These are phyloP conservation scores for Tetrahymena thermophila DNA, from an alignment of 73 alveolate species.

Conservation along the genomic window DNA sequence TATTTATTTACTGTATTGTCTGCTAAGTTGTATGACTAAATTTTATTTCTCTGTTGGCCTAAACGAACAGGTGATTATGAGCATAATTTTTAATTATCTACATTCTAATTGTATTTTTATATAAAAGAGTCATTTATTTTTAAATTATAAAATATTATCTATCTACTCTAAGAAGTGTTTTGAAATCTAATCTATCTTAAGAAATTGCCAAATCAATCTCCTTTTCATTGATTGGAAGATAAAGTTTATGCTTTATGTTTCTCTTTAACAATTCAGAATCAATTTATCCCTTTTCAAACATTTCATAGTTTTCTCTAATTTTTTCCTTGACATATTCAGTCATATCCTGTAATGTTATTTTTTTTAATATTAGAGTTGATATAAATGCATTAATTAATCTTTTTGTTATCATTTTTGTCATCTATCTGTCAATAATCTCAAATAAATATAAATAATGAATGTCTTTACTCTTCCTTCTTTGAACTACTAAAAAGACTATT, in stretches of 20 bases:
- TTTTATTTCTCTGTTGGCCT: background rate
- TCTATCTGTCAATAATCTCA: background rate
- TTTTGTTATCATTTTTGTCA: background rate
- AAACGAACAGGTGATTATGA: background rate
- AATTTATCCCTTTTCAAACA: background rate
- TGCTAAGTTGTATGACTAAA: background rate
- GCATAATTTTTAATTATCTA: background rate
- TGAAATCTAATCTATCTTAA: background rate
- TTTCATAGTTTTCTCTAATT: background rate
- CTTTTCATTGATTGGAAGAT: background rate
- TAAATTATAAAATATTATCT: background rate
- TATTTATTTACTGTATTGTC: background rate
- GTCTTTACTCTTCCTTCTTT: background rate
- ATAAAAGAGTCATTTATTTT: background rate
- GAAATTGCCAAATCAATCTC: background rate
- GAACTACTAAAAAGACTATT: background rate
- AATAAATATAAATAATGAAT: background rate
- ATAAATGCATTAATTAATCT: too few species aligned
- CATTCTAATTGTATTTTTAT: background rate
- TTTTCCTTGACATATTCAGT: background rate
- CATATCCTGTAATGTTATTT: background rate
- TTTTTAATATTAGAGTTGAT: background rate
- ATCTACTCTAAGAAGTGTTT: background rate
- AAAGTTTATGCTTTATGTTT: background rate
- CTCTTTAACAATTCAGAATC: background rate